phyloP scores from a whole-genome alignment of 257 asterid genomes.

The Verbascum thapsus region DNA sequence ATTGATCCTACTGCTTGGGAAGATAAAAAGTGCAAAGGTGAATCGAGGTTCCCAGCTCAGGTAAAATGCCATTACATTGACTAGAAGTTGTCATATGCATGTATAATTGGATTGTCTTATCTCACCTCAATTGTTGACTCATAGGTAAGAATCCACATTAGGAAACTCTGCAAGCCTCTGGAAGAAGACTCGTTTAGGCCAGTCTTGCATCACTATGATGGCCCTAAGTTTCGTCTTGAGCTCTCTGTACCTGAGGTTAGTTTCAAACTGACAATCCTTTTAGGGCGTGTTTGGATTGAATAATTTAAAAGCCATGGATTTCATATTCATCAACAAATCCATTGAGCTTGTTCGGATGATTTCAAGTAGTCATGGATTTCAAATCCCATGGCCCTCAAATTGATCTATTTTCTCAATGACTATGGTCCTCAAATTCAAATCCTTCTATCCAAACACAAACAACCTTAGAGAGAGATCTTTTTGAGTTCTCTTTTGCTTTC shows the following conservation, averaged over 20 bases:
- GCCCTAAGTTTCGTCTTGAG: slow-evolving; percentile 97
- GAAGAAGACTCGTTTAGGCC: slow-evolving; percentile 98
- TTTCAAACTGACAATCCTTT: slow-evolving; percentile 9
- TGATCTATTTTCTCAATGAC: no score
- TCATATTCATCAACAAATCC: no score
- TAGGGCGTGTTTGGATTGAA: no score
- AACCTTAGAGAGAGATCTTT: no score
- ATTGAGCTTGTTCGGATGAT: no score
- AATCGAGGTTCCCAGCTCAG: slow-evolving; percentile 98
- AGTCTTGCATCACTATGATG: slow-evolving; percentile 94
- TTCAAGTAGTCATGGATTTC: no score
- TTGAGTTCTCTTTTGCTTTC: not conserved
- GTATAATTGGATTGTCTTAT: not conserved
- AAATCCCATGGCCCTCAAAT: no score
- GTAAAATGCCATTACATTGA: slow-evolving; percentile 36
- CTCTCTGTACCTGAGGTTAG: slow-evolving; percentile 93
- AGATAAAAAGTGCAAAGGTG: slow-evolving; percentile 96
- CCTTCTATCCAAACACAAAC: no score
- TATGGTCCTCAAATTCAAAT: no score
- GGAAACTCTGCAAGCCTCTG: slow-evolving; percentile 82
- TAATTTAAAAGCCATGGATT: no score
- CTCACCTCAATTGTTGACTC: slow-evolving; percentile 18
- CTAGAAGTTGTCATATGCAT: not conserved
- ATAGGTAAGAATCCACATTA: slow-evolving; percentile 76
- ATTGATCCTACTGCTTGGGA: slow-evolving; percentile 99